These are phyloP conservation scores for Arabidopsis thaliana DNA, from an alignment of 345 rosid species.

Conservation along the genomic window TAIR10.1 NC_003070.9:5397001-5397500, in stretches of 20 bases:
- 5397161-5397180: slow-evolving; percentile 33
- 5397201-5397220: slow-evolving; percentile 22
- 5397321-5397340: slow-evolving; percentile 25
- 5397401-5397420: slow-evolving; percentile 17
- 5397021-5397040: slow-evolving; percentile 35
- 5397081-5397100: neutral
- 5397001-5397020: neutral
- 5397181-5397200: slow-evolving; percentile 20
- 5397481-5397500: slow-evolving; percentile 22
- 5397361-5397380: slow-evolving; percentile 39
- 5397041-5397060: neutral
- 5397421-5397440: neutral
- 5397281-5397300: slow-evolving; percentile 17
- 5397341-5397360: slow-evolving; percentile 32
- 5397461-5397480: slow-evolving; percentile 22
- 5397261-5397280: slow-evolving; percentile 32
- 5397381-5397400: slow-evolving; percentile 28
- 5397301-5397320: slow-evolving; percentile 33
- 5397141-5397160: neutral
- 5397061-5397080: slow-evolving; percentile 22
- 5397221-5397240: slow-evolving; percentile 25
- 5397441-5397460: neutral
- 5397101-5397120: neutral
- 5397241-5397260: slow-evolving; percentile 34
- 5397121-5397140: neutral